Evolutionary conservation across 106 monocot species (phyloP), one percentile per base, ranked within the genome.

Genomic region (Amphibolis antarctica): DNA sequence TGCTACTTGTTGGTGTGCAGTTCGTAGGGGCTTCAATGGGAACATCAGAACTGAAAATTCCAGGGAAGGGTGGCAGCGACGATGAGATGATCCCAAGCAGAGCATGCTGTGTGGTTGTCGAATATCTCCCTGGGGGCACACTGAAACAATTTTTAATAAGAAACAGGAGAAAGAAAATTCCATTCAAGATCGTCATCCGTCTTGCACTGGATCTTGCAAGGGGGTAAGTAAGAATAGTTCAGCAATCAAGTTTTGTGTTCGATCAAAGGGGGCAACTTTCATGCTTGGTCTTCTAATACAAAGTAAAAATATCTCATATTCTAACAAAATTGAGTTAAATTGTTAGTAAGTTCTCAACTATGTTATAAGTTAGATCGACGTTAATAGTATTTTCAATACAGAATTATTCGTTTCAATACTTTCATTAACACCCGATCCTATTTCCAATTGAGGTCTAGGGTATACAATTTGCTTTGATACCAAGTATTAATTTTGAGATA

Each of bases 11-110:
- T 14, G 28, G 26, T 29, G 27, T 65, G 28, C 65, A 88, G 88
- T 88, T 88, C 66, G 68, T 88, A 36, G 88, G 88, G 17, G 88
- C 84, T 60, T 88, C 88, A 44, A 84, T 88, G 88, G 88, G 88
- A 17, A 84, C 81, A 14, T 31, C 78, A 49, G 86, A 81, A 25
- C 79, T 91, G 0, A 83, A 76, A 64, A 76, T 91, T 64, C 91
- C 91, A 28, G 66, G 66, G 26, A 74, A 81, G 42, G 74, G 66
- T 64, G 44, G 63, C 49, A 49, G 44, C 20, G 46, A 44, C 19
- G 45, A 45, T 4, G 70, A 48, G 46, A 50, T 64, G 25, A 17
- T 78, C 44, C 74, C 85, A 17, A 44, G 77, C 42, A 50, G 67
- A 60, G 67, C 80, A 9, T 85, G 81, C 58, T 82, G 82, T 53